These are phyloP conservation scores for Suillus alpinus DNA, from an alignment of 768 basidiomycete species.

Conservation along the genomic window DNA sequence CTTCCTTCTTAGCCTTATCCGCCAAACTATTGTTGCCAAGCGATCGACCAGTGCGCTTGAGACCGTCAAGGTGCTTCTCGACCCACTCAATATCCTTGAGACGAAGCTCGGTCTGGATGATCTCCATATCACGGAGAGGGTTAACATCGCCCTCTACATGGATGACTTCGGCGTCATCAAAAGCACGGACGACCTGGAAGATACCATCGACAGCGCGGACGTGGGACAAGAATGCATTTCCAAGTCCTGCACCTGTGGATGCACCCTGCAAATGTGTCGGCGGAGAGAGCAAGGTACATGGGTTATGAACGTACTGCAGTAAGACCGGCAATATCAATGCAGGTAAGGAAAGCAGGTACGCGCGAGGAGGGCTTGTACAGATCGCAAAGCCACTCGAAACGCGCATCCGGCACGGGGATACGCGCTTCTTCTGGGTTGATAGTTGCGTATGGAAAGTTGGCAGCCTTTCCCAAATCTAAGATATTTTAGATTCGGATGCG, in stretches of 20 bases:
- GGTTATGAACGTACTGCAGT: conserved; percentile 68
- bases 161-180: conserved; percentile 98
- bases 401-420: conserved; percentile 89
- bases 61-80: conserved; percentile 79
- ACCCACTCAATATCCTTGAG: conserved; percentile 99
- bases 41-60: conserved; percentile 72
- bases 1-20: conserved; percentile 95
- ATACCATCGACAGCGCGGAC: conserved; percentile 99
- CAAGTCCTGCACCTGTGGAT: conserved; percentile 95
- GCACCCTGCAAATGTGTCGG: conserved; percentile 61
- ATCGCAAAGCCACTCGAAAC: conserved; percentile 93
- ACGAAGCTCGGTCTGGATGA: conserved; percentile 90
- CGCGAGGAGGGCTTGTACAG: conserved; percentile 85
- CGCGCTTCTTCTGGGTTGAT: conserved; percentile 96
- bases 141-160: conserved; percentile 99
- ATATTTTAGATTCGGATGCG: conserved; percentile 9
- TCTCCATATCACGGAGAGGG: conserved; percentile 95
- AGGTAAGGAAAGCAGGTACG: conserved; percentile 93
- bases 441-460: conserved; percentile 95
- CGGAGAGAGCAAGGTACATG: conserved; percentile 6
- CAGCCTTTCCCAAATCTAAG: conserved; percentile 85
- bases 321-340: conserved; percentile 97
- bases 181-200: conserved; percentile 96
- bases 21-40: conserved; percentile 78
- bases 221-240: conserved; percentile 96